Evolutionary conservation across 2,329 filamentous ascomycete genomes (phyloP).

Genomic region (Trichoderma citrinoviride): DNA sequence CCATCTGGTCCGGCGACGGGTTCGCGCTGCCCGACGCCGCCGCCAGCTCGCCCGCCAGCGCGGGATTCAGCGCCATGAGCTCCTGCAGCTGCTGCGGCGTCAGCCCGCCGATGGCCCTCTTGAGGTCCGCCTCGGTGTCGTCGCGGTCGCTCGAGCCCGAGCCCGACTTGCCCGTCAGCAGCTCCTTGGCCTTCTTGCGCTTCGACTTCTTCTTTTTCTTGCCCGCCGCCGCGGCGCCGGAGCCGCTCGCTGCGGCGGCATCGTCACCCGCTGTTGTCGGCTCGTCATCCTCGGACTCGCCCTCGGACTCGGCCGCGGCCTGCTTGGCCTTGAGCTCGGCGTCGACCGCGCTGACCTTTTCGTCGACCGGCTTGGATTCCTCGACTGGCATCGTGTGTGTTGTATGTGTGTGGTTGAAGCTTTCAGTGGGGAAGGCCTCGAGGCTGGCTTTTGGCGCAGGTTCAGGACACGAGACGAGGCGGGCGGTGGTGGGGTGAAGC

Average conservation of each 20-base stretch:
- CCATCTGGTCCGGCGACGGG: constrained; percentile 42
- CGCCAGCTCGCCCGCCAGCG: constrained; percentile 59
- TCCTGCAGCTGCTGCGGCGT: constrained; percentile 59
- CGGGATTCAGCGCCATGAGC: constrained; percentile 70
- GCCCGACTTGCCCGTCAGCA: constrained; percentile 37
- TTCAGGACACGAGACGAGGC: not conserved
- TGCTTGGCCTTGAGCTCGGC: constrained; percentile 47
- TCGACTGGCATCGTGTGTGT: constrained; percentile 47
- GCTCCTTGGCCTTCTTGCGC: constrained; percentile 57
- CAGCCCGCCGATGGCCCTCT: constrained; percentile 53
- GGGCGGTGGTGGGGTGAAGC: constrained; percentile 15
- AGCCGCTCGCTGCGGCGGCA: constrained; percentile 26
- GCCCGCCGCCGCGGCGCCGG: constrained; percentile 26
- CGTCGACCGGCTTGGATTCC: constrained; percentile 62
- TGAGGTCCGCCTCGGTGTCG: constrained; percentile 41
- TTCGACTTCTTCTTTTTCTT: constrained; percentile 64
- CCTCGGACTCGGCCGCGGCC: constrained; percentile 45
- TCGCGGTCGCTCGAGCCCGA: no score
- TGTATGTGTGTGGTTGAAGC: not conserved
- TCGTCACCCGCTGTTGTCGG: constrained; percentile 39
- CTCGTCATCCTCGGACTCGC: constrained; percentile 44
- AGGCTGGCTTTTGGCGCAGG: not conserved
- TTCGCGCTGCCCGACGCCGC: constrained; percentile 38
- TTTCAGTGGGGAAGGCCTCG: no score
- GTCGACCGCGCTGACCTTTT: constrained; percentile 48